phyloP scores from a whole-genome alignment of 2,329 filamentous ascomycete species.

The Cladosporium austrohemisphaericum region DNA sequence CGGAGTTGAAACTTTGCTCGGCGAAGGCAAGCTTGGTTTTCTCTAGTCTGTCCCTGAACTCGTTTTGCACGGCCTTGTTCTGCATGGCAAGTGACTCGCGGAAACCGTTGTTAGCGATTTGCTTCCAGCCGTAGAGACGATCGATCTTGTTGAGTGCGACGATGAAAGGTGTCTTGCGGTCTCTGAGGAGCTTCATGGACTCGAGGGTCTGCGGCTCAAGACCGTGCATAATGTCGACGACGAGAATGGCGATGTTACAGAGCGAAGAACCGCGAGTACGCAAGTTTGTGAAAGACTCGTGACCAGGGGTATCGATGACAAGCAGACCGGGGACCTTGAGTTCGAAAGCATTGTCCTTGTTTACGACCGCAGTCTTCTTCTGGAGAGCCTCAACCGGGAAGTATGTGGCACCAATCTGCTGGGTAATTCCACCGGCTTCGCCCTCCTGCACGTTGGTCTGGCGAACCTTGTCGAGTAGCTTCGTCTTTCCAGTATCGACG shows the following conservation, averaged over 20 bases:
- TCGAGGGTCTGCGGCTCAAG: conserved; percentile 95
- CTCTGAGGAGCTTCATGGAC: conserved; percentile 90
- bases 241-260: conserved; percentile 98
- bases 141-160: conserved; percentile 99
- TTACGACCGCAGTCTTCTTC: conserved; percentile 91
- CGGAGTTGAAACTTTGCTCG: conserved; percentile 96
- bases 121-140: conserved; percentile 98
- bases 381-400: conserved; percentile 92
- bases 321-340: conserved; percentile 97
- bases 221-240: conserved; percentile 99
- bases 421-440: conserved; percentile 98
- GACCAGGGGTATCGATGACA: conserved; percentile 96
- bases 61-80: conserved; percentile 87
- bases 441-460: conserved; percentile 99
- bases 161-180: conserved; percentile 95
- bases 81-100: conserved; percentile 85
- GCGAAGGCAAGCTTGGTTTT: conserved; percentile 91
- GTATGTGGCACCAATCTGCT: conserved; percentile 99
- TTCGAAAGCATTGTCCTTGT: conserved; percentile 82
- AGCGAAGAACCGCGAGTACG: conserved; percentile 95
- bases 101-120: conserved; percentile 98
- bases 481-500: conserved; percentile 99
- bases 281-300: conserved; percentile 99
- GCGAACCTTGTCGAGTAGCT: conserved; percentile 95
- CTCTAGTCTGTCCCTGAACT: conserved; percentile 85